These are phyloP conservation scores for Puya raimondii DNA, from an alignment of 176 grass and related monocot genomes.

Conservation along the genomic window DNA sequence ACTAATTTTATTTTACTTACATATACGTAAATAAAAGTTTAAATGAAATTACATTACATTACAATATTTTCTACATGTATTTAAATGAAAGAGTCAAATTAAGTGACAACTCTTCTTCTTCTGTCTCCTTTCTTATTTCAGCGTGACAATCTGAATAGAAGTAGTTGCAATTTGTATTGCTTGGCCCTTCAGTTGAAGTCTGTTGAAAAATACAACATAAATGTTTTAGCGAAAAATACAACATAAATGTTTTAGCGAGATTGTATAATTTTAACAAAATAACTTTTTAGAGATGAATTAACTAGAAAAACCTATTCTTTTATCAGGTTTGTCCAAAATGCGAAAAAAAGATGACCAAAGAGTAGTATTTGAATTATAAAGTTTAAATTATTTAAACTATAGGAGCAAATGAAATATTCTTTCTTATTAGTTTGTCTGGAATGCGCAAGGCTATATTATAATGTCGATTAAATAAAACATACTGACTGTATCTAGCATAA, in stretches of 20 bases:
- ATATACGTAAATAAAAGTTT: no score
- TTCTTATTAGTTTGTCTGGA: no score
- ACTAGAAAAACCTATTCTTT: no score
- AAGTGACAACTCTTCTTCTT: slow-evolving; percentile 37
- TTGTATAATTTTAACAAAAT: not conserved
- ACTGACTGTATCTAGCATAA: no score
- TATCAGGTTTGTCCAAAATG: no score
- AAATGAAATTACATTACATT: not conserved
- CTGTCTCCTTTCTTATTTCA: slow-evolving; percentile 1
- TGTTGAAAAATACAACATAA: not conserved
- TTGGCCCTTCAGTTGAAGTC: not conserved
- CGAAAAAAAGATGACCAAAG: no score
- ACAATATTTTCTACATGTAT: slow-evolving; percentile 48
- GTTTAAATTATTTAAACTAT: no score
- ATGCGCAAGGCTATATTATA: no score
- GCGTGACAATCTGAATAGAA: not conserved
- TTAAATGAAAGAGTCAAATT: slow-evolving; percentile 73
- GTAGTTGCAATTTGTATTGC: not conserved
- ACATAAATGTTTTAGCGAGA: not conserved
- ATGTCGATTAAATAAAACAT: no score
- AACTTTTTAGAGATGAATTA: not conserved
- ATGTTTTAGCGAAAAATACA: not conserved
- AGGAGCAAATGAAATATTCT: no score
- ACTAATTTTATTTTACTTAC: no score
- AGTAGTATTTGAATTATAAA: no score